Evolutionary conservation across 192 early-diverging fungal genomes (phyloP), one percentile per base, ranked within the genome.

Genomic region (Dimargaris verticillata): DNA sequence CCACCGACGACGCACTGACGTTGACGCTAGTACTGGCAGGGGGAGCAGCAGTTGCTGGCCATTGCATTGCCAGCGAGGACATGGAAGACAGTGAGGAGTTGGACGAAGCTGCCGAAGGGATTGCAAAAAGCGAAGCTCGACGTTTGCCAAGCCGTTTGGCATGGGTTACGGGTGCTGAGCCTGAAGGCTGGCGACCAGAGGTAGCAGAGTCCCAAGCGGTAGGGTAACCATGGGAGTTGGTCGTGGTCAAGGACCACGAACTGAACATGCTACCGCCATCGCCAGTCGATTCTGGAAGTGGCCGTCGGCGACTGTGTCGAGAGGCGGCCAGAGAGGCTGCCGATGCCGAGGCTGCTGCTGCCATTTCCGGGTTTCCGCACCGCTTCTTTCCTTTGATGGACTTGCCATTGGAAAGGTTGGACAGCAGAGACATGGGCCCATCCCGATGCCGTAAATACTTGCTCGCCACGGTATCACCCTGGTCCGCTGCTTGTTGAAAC

Each of bases 351-450:
- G 57, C 57, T 24, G 57, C 57, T 38, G 57, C 29, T 2, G 57
- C 57, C 38, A 59, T 20, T 38, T 59, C 38, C 6, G 42, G 11
- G 22, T 59, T 25, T 17, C 42, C 57, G 5, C 11, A 38, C 41
- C n/a, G 42, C 5, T 25, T 43, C 41, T 5, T 29, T 44, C 33
- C 15, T 22, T 59, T 59, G 15, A 43, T 13, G 11, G 38, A 20
- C 42, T 41, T 43, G n/a, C 38, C 18, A 3, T 44, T 38, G 13
- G 57, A 38, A 22, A 59, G 41, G 57, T 59, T 59, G 25, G 57
- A 59, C 6, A 59, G 57, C 57, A 59, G 42, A 7, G 57, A 59
- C 41, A 59, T 20, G 41, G 57, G 57, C 10, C 57, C 57, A 33
- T 59, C 57, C 41, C 57, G 57, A 38, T 59, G 57, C 17, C 57